Base-by-base conservation (phyloP, 257 asterid genomes). In the Solanum piurae region DNA sequence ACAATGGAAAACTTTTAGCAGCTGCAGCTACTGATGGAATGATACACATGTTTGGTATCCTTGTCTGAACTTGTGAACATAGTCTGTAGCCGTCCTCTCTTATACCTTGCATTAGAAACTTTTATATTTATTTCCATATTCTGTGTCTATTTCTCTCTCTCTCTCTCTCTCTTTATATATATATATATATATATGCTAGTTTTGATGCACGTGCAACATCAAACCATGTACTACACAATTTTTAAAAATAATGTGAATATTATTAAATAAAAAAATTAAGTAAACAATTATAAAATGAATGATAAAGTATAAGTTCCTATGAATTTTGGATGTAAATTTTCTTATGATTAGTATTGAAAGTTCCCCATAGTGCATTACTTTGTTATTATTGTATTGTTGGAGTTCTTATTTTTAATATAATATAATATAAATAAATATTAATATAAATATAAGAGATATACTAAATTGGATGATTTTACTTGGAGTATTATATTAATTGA, bases 41-140 rank as follows among this genome's bases (percentile, higher is more conserved):
- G 98, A 95, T 97, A 90, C 99, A 97, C 89, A 97, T 97, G 94
- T 97, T 97, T 90, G 99, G 99, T 95, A 97, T 95, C 95, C 98
- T 94, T 93, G 75, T 5, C 23, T 37, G 69, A 79, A 64, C 68
- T 80, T 9, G 85, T 80, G 85, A 80, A 80, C 62, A 27, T 25
- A 27, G 66, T 27, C 3, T 46, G 42, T 29, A 9, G 20, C n/a
- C 5, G 2, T 16, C 42, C 42, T 46, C 68, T 77, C 62, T 42
- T 42, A 42, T 25, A 42, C 37, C 64, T 80, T 80, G 85, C 85
- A 44, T 77, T 86, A 86, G 88, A 86, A 42, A 25, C 66, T 72
- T 84, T 38, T 86, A 10, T 18, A 73, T 46, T 40, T 69, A 10
- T 74, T 60, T 83, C 46, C 86, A 76, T 33, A 27, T 21, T 77